Percentiles rank a stretch among this genome's conserved stretches.
These are phyloP conservation scores for Termitomyces heimii DNA, from an alignment of 768 basidiomycete species.

Conservation along the genomic window DNA sequence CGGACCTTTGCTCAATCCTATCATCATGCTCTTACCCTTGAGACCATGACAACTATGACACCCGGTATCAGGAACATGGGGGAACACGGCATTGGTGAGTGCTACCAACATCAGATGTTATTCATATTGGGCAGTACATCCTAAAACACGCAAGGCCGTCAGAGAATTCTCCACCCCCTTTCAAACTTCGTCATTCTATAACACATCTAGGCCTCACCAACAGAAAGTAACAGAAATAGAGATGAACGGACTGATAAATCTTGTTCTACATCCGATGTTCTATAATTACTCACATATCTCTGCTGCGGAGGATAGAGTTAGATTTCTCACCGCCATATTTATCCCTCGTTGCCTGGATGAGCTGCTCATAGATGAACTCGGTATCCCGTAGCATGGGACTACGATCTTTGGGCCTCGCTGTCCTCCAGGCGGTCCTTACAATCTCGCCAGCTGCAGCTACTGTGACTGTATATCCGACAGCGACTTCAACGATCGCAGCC, in stretches of 20 bases:
- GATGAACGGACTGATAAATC: background rate
- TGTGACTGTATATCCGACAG: slow-evolving; percentile 30
- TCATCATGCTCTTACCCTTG: background rate
- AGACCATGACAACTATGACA: background rate
- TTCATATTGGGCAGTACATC: background rate
- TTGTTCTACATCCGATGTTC: background rate
- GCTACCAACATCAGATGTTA: background rate
- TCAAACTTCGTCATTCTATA: no score
- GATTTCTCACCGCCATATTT: background rate
- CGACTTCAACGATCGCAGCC: slow-evolving; percentile 15
- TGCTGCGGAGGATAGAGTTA: background rate
- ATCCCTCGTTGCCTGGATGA: background rate
- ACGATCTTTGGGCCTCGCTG: slow-evolving; percentile 2
- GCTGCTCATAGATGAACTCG: background rate
- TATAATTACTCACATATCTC: background rate
- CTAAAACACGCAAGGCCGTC: background rate
- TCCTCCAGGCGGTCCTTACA: slow-evolving; percentile 2
- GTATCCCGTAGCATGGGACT: background rate
- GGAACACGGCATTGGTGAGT: background rate
- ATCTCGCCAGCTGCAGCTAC: slow-evolving; percentile 15
- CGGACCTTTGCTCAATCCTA: background rate
- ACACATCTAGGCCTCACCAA: no score
- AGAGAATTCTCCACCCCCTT: background rate
- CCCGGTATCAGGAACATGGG: background rate
- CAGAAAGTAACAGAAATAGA: background rate